A percentile compares a stretch with the other conserved stretches of the same genome.
Conservation (phyloP, 352 stramenopile species). For the Phytophthora idaei region DNA sequence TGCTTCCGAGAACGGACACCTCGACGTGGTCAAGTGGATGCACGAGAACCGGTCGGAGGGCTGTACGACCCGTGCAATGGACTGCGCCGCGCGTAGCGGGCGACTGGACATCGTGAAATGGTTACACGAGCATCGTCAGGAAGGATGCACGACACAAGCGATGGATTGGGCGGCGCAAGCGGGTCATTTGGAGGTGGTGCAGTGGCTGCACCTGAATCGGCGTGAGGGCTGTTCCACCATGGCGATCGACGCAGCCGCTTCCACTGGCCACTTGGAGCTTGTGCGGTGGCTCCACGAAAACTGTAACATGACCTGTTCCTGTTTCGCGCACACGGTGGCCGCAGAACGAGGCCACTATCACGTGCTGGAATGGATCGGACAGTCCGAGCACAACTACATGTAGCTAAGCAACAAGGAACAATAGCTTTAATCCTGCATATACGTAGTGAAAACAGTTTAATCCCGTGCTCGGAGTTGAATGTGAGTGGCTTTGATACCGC, state of each 20-base stretch:
- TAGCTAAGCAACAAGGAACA: background rate
- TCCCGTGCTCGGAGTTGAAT: background rate
- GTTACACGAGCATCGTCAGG: slow-evolving; percentile 20
- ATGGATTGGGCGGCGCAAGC: slow-evolving; percentile 33
- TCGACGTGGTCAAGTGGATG: slow-evolving; percentile 33
- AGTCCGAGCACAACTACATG: slow-evolving; percentile 3
- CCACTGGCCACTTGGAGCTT: slow-evolving; percentile 24
- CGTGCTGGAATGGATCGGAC: slow-evolving; percentile 31
- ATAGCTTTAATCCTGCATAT: slow-evolving; percentile 41
- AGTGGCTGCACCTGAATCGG: slow-evolving; percentile 30
- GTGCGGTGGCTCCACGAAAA: slow-evolving; percentile 31
- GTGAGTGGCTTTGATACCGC: too few species aligned
- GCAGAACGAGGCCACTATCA: slow-evolving; percentile 24
- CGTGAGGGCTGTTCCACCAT: slow-evolving; percentile 26
- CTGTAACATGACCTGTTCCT: slow-evolving; percentile 28
- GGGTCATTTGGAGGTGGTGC: slow-evolving; percentile 27
- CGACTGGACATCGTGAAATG: slow-evolving; percentile 28
- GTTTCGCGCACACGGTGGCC: slow-evolving; percentile 12
- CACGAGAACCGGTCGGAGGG: slow-evolving; percentile 19
- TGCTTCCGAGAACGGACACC: slow-evolving; percentile 27
- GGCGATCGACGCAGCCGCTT: slow-evolving; percentile 25
- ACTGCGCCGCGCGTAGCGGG: slow-evolving; percentile 22
- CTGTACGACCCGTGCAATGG: slow-evolving; percentile 32
- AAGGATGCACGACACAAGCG: slow-evolving; percentile 33
- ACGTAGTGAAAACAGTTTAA: background rate